These are phyloP conservation scores for Penicillium sclerotigenum DNA, from an alignment of 2,329 filamentous ascomycete species.

Conservation along the genomic window DNA sequence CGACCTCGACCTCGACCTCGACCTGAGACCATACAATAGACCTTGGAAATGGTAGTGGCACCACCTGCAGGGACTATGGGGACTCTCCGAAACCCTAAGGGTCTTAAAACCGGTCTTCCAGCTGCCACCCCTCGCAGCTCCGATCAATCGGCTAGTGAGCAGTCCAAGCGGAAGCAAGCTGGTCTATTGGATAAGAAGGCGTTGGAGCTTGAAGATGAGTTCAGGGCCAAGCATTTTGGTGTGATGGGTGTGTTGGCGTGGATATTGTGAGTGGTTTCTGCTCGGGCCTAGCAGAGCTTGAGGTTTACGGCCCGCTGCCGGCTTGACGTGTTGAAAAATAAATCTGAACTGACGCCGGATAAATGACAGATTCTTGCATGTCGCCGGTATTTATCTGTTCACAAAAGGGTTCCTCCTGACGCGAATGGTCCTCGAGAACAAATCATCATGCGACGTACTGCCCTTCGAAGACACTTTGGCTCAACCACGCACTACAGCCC, in stretches of 20 bases:
- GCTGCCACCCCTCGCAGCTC: background rate
- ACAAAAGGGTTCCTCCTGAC: slow-evolving; percentile 93
- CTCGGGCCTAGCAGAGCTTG: background rate
- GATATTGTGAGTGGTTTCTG: slow-evolving; percentile 38
- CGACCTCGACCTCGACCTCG: background rate
- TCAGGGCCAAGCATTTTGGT: slow-evolving; percentile 39
- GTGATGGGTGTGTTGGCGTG: slow-evolving; percentile 39
- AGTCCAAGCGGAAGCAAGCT: slow-evolving; percentile 23
- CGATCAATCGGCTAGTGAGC: background rate
- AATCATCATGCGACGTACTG: slow-evolving; percentile 65
- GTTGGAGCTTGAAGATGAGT: slow-evolving; percentile 35
- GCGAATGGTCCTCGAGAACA: slow-evolving; percentile 72
- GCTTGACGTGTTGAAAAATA: background rate
- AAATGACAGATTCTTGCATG: slow-evolving; percentile 63
- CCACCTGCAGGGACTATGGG: slow-evolving; percentile 1
- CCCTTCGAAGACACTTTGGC: slow-evolving; percentile 55
- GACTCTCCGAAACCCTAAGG: background rate
- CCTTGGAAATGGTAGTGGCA: slow-evolving; percentile 5
- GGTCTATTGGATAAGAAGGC: slow-evolving; percentile 28
- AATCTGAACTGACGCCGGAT: slow-evolving; percentile 3
- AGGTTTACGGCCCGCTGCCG: background rate
- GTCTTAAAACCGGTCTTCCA: background rate
- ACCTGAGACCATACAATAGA: background rate
- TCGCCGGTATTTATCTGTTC: slow-evolving; percentile 82
- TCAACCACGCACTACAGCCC: slow-evolving; percentile 16